Base-by-base conservation (phyloP, 140 eudicot species). In the Anethum foeniculum region DNA sequence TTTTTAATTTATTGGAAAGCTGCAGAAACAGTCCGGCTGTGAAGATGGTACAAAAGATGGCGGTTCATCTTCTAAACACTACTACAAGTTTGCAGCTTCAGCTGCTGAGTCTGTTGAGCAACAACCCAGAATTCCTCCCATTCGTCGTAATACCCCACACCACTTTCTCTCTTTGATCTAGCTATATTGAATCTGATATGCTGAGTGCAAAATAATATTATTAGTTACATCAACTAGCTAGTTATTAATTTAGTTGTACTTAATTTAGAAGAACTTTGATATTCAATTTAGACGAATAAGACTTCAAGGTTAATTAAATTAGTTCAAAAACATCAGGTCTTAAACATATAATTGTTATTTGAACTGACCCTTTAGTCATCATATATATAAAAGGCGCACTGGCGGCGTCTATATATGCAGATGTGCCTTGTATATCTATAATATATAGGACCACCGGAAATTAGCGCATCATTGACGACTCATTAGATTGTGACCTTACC, bases 31-130 rank as follows among this genome's bases (percentile, higher is more conserved):
- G 76, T 81, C 85, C 0, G 65, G 74, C 47, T 23, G 41, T 15
- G 88, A 87, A 16, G 85, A 71, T 28, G 82, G 77, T 44, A 79
- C 34, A 19, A 68, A 68, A 62, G 84, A 83, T 30, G 44, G 84
- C 69, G 52, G 74, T 21, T 84, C 89, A 51, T 90, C 92, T 8
- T 86, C 88, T 23, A 85, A 25, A 71, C 43, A 54, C 84, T 83
- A 36, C 27, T 56, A 21, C 79, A 85, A 74, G 56, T 83, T 77
- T 44, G 38, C 38, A 34, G 38, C 38, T 34, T 34, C 38, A 34
- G 56, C 67, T 58, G 67, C 67, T 10, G 83, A 77, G 39, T 81
- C 91, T 30, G 80, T 47, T 84, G 83, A 84, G 54, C 86, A 82
- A 71, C 87, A 64, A 39, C 89, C 84, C 16, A 76, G 71, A 82